Conservation (phyloP, 306 rosid genomes). For the Cucumis melo region DNA sequence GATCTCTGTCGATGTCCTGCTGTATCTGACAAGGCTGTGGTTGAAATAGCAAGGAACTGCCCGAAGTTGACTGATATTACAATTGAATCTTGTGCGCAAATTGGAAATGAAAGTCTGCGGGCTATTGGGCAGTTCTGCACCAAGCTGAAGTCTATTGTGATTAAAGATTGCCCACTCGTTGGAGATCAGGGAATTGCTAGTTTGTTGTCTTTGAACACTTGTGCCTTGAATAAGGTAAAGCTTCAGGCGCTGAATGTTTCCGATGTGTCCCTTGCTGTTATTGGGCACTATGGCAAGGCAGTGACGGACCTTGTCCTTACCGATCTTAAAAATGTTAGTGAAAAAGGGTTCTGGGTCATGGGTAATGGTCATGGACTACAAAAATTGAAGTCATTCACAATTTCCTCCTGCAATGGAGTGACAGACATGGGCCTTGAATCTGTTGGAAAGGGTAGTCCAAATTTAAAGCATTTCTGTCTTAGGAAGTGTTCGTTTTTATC, state of each 20-base stretch:
- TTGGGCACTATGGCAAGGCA: constrained; percentile 73
- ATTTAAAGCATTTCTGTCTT: constrained; percentile 49
- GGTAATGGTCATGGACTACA: constrained; percentile 76
- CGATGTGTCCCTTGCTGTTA: constrained; percentile 79
- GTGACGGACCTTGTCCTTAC: constrained; percentile 52
- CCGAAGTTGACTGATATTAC: constrained; percentile 51
- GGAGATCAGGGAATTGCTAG: constrained; percentile 72
- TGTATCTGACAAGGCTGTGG: constrained; percentile 57
- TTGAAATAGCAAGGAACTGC: constrained; percentile 59
- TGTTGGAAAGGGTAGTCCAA: constrained; percentile 78
- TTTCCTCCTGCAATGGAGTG: constrained; percentile 55
- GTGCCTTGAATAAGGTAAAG: constrained; percentile 47
- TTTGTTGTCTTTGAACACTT: constrained; percentile 43
- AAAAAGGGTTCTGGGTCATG: constrained; percentile 95
- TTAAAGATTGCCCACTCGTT: constrained; percentile 47
- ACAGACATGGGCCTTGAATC: constrained; percentile 70
- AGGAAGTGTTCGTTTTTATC: constrained; percentile 50
- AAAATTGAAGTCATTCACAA: constrained; percentile 54
- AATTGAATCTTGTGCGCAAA: constrained; percentile 58
- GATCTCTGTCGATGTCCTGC: constrained; percentile 55
- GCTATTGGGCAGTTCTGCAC: constrained; percentile 68
- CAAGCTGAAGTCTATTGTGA: constrained; percentile 44
- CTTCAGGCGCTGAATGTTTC: constrained; percentile 64
- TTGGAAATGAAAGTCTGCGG: constrained; percentile 65
- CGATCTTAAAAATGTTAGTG: constrained; percentile 46